Evolutionary conservation across 805 yeast species (phyloP).

Genomic region (Ogataea neopini): DNA sequence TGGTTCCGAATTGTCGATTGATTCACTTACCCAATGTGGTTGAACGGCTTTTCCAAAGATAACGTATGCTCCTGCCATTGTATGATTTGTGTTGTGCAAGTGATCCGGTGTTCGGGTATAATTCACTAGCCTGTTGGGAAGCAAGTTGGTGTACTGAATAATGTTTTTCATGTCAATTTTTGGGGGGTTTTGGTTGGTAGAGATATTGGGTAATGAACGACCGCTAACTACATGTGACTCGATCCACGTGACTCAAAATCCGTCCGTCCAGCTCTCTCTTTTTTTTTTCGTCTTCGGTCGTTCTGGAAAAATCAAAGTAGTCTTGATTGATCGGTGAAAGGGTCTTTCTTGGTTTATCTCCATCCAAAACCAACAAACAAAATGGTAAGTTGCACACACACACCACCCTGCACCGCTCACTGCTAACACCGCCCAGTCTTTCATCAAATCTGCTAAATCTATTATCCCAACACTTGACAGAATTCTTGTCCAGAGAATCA

Average conservation of each 20-base stretch:
- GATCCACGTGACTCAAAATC: neutral
- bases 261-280: neutral
- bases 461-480: conserved; percentile 94
- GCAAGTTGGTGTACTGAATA: neutral
- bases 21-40: conserved; percentile 66
- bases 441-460: conserved; percentile 80
- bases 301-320: conserved; percentile 6
- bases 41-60: conserved; percentile 83
- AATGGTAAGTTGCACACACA: no score
- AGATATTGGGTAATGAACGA: neutral
- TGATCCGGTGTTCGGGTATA: neutral
- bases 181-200: conserved; percentile 6
- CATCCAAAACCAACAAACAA: neutral
- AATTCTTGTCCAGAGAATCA: conserved; percentile 91
- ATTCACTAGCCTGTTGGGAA: neutral
- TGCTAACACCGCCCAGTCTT: no score
- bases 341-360: neutral
- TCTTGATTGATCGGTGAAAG: no score
- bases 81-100: conserved; percentile 3
- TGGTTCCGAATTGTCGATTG: neutral
- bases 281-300: neutral
- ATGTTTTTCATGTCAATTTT: conserved; percentile 5
- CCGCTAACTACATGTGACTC: neutral
- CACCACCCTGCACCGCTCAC: neutral
- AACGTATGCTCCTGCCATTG: conserved; percentile 81